Conservation (phyloP, 1,139 yeast species). For the Zygosaccharomyces sapae region DNA sequence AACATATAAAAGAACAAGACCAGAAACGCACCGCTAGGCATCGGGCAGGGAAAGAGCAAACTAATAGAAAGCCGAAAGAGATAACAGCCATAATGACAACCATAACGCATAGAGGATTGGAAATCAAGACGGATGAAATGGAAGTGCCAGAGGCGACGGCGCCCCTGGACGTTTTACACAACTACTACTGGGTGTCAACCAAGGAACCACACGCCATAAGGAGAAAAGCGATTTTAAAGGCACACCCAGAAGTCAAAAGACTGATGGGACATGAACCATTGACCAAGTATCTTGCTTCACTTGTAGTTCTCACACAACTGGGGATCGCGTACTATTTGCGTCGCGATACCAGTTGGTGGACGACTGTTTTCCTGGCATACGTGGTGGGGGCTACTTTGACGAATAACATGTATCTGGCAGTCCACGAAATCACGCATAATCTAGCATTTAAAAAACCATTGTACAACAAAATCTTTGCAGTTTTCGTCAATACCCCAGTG, state of each 20-base stretch:
- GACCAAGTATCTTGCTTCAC: constrained; percentile 69
- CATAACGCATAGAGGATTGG: constrained; percentile 30
- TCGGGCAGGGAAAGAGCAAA: neutral
- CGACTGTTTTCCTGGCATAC: constrained; percentile 63
- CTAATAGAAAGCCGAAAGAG: neutral
- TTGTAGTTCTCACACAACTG: constrained; percentile 64
- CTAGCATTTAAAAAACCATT: constrained; percentile 77
- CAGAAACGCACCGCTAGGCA: neutral
- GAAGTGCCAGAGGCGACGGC: constrained; percentile 30
- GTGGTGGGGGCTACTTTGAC: constrained; percentile 80
- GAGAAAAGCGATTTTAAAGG: constrained; percentile 65
- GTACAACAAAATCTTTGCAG: constrained; percentile 72
- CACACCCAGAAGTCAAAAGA: constrained; percentile 74
- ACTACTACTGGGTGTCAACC: constrained; percentile 80
- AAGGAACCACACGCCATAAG: constrained; percentile 77
- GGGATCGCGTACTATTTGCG: constrained; percentile 57
- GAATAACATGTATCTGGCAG: constrained; percentile 80
- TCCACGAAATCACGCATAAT: constrained; percentile 85
- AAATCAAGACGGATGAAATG: constrained; percentile 10
- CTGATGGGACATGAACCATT: constrained; percentile 82
- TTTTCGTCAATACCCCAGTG: constrained; percentile 75
- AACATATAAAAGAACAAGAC: neutral
- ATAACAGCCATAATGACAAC: constrained; percentile 19
- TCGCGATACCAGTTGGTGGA: constrained; percentile 50
- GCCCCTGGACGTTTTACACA: constrained; percentile 37